Percentiles rank a stretch among this genome's conserved stretches.
Evolutionary conservation across 176 grass and related monocot species (phyloP).

Genomic region (Carex myosuroides): DNA sequence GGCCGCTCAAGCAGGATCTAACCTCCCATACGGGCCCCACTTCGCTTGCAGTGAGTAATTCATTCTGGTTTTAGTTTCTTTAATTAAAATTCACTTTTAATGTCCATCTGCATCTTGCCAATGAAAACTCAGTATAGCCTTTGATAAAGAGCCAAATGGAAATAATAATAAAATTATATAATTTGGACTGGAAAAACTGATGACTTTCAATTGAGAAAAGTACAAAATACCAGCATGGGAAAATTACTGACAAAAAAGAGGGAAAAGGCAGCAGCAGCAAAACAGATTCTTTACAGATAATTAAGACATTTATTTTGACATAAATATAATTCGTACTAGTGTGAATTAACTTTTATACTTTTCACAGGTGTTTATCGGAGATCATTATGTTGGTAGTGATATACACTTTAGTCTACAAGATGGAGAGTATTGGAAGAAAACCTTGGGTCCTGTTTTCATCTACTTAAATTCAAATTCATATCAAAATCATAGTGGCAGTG

Average conservation of each 20-base stretch:
- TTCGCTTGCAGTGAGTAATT: slow-evolving; percentile 40
- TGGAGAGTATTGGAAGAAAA: slow-evolving; percentile 76
- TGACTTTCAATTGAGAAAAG: neutral
- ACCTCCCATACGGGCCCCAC: slow-evolving; percentile 75
- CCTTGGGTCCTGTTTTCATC: slow-evolving; percentile 71
- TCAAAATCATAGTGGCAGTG: neutral
- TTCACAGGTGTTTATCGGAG: slow-evolving; percentile 57
- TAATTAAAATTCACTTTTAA: neutral
- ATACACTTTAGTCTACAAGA: slow-evolving; percentile 35
- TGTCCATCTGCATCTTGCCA: neutral
- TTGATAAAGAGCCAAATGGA: neutral
- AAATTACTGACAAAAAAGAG: neutral
- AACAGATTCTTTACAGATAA: neutral
- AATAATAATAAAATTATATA: neutral
- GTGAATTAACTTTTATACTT: neutral
- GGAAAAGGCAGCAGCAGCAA: neutral
- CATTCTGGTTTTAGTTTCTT: neutral
- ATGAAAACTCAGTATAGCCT: neutral
- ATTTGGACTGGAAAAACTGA: neutral
- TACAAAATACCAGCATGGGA: neutral
- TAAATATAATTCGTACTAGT: neutral
- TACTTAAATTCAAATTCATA: slow-evolving; percentile 54
- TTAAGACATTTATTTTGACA: neutral
- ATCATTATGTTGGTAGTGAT: slow-evolving; percentile 50
- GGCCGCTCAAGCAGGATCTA: slow-evolving; percentile 52